Conservation (phyloP, 768 basidiomycete genomes). For the Mycena rosella region DNA sequence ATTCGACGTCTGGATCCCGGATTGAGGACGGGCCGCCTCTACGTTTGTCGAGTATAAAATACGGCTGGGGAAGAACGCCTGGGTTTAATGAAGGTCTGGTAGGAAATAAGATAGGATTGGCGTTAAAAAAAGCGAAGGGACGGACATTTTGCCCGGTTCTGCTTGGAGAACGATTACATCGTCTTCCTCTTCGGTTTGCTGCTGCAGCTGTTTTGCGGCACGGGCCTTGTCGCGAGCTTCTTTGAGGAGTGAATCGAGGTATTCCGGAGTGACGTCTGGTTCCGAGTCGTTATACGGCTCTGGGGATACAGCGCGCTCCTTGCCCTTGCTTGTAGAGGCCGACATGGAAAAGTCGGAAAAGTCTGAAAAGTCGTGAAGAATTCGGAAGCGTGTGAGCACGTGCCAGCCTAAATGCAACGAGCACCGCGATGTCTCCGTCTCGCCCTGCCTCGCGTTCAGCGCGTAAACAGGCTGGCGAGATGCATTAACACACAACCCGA, state of each 20-base stretch:
- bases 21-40: slow-evolving; percentile 60
- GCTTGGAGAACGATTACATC: slow-evolving; percentile 65
- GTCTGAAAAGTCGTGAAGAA: too few relatives aligned
- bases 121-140: neutral
- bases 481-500: slow-evolving; percentile 24
- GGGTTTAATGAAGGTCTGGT: slow-evolving; percentile 78
- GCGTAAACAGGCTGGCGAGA: slow-evolving; percentile 38
- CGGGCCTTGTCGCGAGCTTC: slow-evolving; percentile 68
- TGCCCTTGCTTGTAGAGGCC: slow-evolving; percentile 37
- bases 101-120: neutral
- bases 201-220: slow-evolving; percentile 46
- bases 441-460: slow-evolving; percentile 39
- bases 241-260: slow-evolving; percentile 72
- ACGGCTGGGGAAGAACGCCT: slow-evolving; percentile 71
- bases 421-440: slow-evolving; percentile 31
- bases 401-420: slow-evolving; percentile 27
- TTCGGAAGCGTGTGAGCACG: slow-evolving; percentile 8
- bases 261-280: slow-evolving; percentile 62
- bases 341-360: slow-evolving; percentile 11
- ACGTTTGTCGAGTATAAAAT: slow-evolving; percentile 67
- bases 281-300: slow-evolving; percentile 60
- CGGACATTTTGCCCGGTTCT: slow-evolving; percentile 19
- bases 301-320: slow-evolving; percentile 55
- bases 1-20: slow-evolving; percentile 73
- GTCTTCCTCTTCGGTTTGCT: slow-evolving; percentile 46